These are phyloP conservation scores for thale cress (Arabidopsis thaliana) DNA, from an alignment of 345 rosid genomes.

Conservation along the genomic window TAIR10.1 NC_003074.8:7966501-7967000, in stretches of 20 bases:
- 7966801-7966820: constrained; percentile 26
- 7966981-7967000: constrained; percentile 12
- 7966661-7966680: neutral
- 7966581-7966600: constrained; percentile 13
- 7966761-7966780: constrained; percentile 28
- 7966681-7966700: neutral
- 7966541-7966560: constrained; percentile 11
- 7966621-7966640: constrained; percentile 11
- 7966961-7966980: constrained; percentile 29
- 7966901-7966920: constrained; percentile 26
- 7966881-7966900: constrained; percentile 8
- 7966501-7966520: neutral
- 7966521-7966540: neutral
- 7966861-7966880: neutral
- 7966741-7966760: constrained; percentile 7
- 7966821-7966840: constrained; percentile 37
- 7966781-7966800: constrained; percentile 21
- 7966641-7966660: constrained; percentile 18
- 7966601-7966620: neutral
- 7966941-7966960: constrained; percentile 26
- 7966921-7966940: constrained; percentile 32
- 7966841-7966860: constrained; percentile 39
- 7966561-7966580: constrained; percentile 34
- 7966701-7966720: constrained; percentile 5
- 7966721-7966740: constrained; percentile 13